Base-by-base conservation (phyloP, 495 filamentous ascomycete species). In the Symbiotaphrina buchneri region DNA sequence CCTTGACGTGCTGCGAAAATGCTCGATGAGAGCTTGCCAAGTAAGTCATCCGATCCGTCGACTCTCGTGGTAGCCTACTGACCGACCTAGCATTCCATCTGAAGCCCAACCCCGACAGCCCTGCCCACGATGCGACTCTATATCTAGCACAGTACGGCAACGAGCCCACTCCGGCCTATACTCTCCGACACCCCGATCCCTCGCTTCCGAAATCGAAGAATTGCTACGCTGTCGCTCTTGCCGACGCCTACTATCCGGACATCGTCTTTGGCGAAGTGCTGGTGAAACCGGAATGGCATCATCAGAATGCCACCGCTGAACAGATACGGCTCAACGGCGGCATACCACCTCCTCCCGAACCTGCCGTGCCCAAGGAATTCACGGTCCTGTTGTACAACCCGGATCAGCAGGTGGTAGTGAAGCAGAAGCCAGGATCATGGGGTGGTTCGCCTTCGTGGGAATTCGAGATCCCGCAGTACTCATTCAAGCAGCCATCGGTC, bases 11-110 rank as follows among this genome's bases (percentile, higher is more conserved):
- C 22, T 32, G 18, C 11, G 25, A 20, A 42, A 3, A 93, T 93
- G 83, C 64, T 97, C 32, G 87, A 97, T 68, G 80, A 90, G 49
- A 91, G 82, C 48, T 64, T 97, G 3, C 87, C 87, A 38, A 83
- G 71, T 76, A 57, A 44, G 64, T 47, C 15, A 30, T 10, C 10
- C 11, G 33, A 24, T 19, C 15, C 11, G 14, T 16, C 10, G 39
- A 46, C 10, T 44, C 47, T 7, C 42, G 51, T 34, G 47, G 57
- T 41, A 55, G 55, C 46, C 42, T 47, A 24, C 47, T 55, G 23
- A 39, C 48, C 34, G 11, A 27, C 23, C 2, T 31, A 75, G 69
- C 70, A 27, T 78, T 76, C 58, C 72, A 68, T 41, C 50, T 79
- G 33, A 71, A 58, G 35, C 39, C 54, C 20, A 46, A 51, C 14